Evolutionary conservation across 2,329 filamentous ascomycete species (phyloP).

Genomic region (Microcyclosporella mali): DNA sequence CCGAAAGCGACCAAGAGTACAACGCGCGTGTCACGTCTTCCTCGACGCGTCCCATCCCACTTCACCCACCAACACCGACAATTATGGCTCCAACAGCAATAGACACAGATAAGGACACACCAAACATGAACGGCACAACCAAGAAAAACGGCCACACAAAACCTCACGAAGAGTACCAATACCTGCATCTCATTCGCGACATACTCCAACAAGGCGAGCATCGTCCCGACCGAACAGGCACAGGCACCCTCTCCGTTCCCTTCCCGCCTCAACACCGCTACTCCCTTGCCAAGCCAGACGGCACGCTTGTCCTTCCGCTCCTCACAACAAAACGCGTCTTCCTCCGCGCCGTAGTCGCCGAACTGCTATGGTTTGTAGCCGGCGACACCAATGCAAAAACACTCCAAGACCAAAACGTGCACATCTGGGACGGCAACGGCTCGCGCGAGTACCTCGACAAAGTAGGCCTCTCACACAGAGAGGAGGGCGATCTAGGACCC

Average conservation of each 20-base stretch:
- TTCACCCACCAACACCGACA: conserved; percentile 2
- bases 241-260: conserved; percentile 84
- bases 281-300: conserved; percentile 58
- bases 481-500: conserved; percentile 82
- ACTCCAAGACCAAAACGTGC: conserved; percentile 73
- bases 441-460: conserved; percentile 83
- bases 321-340: conserved; percentile 98
- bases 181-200: conserved; percentile 78
- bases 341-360: conserved; percentile 77
- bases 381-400: conserved; percentile 74
- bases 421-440: conserved; percentile 98
- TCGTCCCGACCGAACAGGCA: conserved; percentile 88
- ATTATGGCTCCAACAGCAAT: conserved; percentile 31
- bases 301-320: conserved; percentile 72
- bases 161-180: conserved; percentile 83
- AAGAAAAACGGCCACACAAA: conserved; percentile 17
- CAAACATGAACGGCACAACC: neutral
- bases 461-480: conserved; percentile 73
- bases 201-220: conserved; percentile 81
- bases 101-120: too few relatives aligned
- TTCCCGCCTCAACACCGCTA: conserved; percentile 84
- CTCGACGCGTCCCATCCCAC: conserved; percentile 1
- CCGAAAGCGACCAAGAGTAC: too few relatives aligned
- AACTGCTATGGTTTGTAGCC: conserved; percentile 92
- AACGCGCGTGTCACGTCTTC: conserved; percentile 12